Percentiles rank a stretch among this genome's conserved stretches.
These are phyloP conservation scores for Cajanus cajan DNA, from an alignment of 306 rosid species.

Conservation along the genomic window DNA sequence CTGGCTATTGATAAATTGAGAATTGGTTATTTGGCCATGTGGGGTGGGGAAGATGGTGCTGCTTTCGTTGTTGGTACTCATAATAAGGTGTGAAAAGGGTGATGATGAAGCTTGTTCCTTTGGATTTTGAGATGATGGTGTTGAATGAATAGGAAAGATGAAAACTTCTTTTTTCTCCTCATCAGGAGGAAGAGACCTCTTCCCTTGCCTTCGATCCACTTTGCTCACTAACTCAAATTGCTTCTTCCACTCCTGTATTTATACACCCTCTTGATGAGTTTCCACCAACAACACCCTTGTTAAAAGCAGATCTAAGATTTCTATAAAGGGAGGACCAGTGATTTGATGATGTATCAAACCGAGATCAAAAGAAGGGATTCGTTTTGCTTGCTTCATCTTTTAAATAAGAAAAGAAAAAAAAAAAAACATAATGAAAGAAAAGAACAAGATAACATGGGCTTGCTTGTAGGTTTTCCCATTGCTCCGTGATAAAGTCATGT, in stretches of 20 bases:
- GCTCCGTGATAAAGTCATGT: conserved; percentile 28
- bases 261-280: background rate
- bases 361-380: conserved; percentile 28
- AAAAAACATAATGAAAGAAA: background rate
- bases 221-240: conserved; percentile 21
- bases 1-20: background rate
- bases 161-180: conserved; percentile 32
- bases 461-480: conserved; percentile 43
- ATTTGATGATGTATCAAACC: conserved; percentile 16
- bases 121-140: conserved; percentile 26
- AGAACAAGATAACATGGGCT: conserved; percentile 31
- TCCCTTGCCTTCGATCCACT: conserved; percentile 53
- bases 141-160: background rate
- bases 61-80: background rate
- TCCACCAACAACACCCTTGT: background rate
- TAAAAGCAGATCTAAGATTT: conserved; percentile 40
- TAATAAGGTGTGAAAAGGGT: conserved; percentile 23
- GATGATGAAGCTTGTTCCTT: conserved; percentile 29
- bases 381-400: conserved; percentile 35
- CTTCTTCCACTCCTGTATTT: background rate
- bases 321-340: conserved; percentile 19
- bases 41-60: background rate
- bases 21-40: conserved; percentile 11
- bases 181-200: conserved; percentile 40
- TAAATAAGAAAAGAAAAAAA: conserved; percentile 1